phyloP scores from a whole-genome alignment of 371 early-diverging fungal genomes.

The Cokeromyces recurvatus region DNA sequence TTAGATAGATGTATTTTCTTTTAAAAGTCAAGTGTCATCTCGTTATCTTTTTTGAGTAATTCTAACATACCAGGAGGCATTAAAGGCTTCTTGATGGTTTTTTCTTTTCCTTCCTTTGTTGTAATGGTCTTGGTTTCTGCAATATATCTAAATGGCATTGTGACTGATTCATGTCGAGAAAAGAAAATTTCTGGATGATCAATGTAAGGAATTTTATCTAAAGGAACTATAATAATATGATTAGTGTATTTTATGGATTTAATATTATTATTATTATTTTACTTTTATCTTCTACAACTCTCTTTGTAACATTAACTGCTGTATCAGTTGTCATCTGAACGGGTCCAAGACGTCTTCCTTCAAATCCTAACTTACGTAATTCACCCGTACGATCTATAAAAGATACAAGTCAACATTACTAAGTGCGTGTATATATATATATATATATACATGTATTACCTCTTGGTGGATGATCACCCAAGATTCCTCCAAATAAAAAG shows the following conservation, averaged over 20 bases:
- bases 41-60: slow-evolving; percentile 68
- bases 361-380: slow-evolving; percentile 69
- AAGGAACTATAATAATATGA: slow-evolving; percentile 39
- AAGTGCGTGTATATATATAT: background rate
- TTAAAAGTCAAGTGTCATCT: slow-evolving; percentile 55
- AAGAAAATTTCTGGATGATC: slow-evolving; percentile 75
- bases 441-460: slow-evolving; percentile 46
- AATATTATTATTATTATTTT: too few relatives aligned
- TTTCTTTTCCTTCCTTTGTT: slow-evolving; percentile 41
- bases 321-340: slow-evolving; percentile 78
- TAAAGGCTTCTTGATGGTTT: slow-evolving; percentile 57
- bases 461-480: slow-evolving; percentile 68
- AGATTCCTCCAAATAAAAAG: slow-evolving; percentile 80
- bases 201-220: slow-evolving; percentile 63
- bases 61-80: slow-evolving; percentile 79
- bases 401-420: too few relatives aligned
- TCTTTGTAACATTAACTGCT: slow-evolving; percentile 59
- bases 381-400: slow-evolving; percentile 70
- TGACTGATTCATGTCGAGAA: slow-evolving; percentile 65
- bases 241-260: too few relatives aligned
- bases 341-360: slow-evolving; percentile 71
- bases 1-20: too few relatives aligned
- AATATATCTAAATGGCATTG: slow-evolving; percentile 72
- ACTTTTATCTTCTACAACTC: slow-evolving; percentile 57
- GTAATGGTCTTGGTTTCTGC: slow-evolving; percentile 43